Percentiles rank a stretch among this genome's conserved stretches.
These are phyloP conservation scores for Pulveroboletus sp. DNA, from an alignment of 768 basidiomycete species.

Conservation along the genomic window DNA sequence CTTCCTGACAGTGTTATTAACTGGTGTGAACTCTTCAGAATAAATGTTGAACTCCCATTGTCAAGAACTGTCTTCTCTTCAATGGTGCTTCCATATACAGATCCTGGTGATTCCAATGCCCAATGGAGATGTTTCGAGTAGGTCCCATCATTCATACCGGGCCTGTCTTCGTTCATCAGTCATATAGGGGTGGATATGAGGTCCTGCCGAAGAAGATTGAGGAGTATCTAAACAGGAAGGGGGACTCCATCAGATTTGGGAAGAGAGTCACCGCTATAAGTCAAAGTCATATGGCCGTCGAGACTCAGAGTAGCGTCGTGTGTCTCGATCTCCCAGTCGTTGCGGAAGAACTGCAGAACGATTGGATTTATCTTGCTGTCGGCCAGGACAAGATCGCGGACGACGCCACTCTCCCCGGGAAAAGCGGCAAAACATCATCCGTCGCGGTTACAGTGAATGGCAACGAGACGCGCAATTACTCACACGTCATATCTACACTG, in stretches of 20 bases:
- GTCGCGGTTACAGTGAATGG: slow-evolving; percentile 9
- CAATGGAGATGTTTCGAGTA: neutral
- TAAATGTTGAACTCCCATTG: no score
- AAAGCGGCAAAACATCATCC: neutral
- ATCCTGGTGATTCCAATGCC: no score
- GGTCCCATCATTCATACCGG: neutral
- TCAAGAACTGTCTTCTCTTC: no score
- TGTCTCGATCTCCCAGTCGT: no score
- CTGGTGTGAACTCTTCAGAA: slow-evolving; percentile 17
- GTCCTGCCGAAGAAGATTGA: slow-evolving; percentile 2
- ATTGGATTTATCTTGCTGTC: neutral
- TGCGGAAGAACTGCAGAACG: neutral
- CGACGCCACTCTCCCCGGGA: neutral
- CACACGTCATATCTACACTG: slow-evolving; percentile 10
- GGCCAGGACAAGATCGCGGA: neutral
- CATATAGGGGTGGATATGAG: slow-evolving; percentile 1
- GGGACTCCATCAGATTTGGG: neutral
- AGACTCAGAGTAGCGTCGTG: neutral
- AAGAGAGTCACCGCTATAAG: slow-evolving; percentile 6
- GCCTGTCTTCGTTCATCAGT: neutral
- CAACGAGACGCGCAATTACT: slow-evolving; percentile 4
- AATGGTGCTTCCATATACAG: no score
- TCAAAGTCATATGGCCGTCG: neutral
- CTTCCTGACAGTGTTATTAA: slow-evolving; percentile 25
- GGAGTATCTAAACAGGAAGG: neutral